Base-by-base conservation (phyloP, 2,329 filamentous ascomycete species). In the Clarireedia hainanense region DNA sequence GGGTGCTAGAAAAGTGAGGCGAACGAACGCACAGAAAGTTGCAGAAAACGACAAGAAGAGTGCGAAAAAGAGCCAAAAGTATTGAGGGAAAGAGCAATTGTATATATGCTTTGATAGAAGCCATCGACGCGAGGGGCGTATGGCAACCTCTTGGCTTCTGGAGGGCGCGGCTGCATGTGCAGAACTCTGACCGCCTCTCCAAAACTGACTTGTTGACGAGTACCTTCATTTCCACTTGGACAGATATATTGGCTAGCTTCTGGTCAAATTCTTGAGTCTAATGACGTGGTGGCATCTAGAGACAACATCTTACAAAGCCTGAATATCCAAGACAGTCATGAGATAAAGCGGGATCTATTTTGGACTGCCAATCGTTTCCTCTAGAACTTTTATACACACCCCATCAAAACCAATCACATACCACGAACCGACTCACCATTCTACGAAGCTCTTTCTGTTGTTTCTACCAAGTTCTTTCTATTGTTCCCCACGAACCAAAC, bases 21-120 rank as follows among this genome's bases (percentile, higher is more conserved):
- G 23, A 23, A 24, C 43, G 20, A 20, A 0, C 20, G 20, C 20
- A 20, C 20, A 20, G 43, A 45, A 9, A 42, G 39, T 42, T 42
- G 39, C 36, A 15, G 17, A 37, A 5, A 49, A 12, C 30, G 47
- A 49, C 27, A 37, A 39, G 30, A 46, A 54, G 23, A 36, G 50
- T 24, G 39, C 14, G 42, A 27, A 48, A 58, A 36, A n/a, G 37
- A 37, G 24, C 14, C 7, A 27, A 47, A 56, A 55, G 52, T 26
- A 23, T 7, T 15, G 23, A 45, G 24, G 42, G 6, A 20, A 23
- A 45, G 24, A n/a, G 17, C 9, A 14, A 17, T 14, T 9, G 39
- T 42, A 12, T 42, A 42, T 42, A 42, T 42, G n/a, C 39, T 42
- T 42, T 6, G 17, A 3, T 6, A 42, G 10, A 17, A 42, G 12